Evolutionary conservation across 2,329 filamentous ascomycete species (phyloP).

Genomic region (Dactylonectria macrodidyma): DNA sequence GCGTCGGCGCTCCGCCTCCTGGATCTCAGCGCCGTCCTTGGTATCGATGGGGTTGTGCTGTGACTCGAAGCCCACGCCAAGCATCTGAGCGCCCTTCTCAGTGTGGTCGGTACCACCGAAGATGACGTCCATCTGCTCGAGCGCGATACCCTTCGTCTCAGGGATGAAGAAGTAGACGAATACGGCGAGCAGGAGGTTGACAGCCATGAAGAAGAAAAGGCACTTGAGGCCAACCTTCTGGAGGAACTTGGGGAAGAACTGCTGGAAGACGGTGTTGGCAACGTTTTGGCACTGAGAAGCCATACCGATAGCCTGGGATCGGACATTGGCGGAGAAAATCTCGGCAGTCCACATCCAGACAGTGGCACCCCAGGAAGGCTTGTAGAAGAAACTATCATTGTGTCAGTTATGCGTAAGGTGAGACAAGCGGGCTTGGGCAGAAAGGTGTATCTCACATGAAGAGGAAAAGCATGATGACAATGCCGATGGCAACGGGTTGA

Average conservation of each 20-base stretch:
- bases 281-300: slow-evolving; percentile 73
- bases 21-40: slow-evolving; percentile 44
- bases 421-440: too few species aligned
- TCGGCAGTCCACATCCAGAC: slow-evolving; percentile 81
- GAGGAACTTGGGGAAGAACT: slow-evolving; percentile 79
- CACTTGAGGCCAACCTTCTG: slow-evolving; percentile 65
- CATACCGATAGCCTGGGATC: slow-evolving; percentile 80
- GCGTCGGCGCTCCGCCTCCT: slow-evolving; percentile 40
- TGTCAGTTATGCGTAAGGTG: slow-evolving; percentile 14
- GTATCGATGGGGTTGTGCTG: slow-evolving; percentile 31
- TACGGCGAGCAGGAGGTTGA: slow-evolving; percentile 61
- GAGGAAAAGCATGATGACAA: slow-evolving; percentile 77
- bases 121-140: slow-evolving; percentile 75
- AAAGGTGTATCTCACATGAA: slow-evolving; percentile 58
- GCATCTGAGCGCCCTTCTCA: slow-evolving; percentile 48
- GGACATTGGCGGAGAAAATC: slow-evolving; percentile 80
- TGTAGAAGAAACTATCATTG: slow-evolving; percentile 70
- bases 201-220: slow-evolving; percentile 52
- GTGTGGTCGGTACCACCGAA: slow-evolving; percentile 61
- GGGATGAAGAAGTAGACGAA: slow-evolving; percentile 68
- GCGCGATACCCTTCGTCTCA: slow-evolving; percentile 68
- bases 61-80: slow-evolving; percentile 36
- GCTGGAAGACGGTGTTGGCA: slow-evolving; percentile 77
- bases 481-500: slow-evolving; percentile 73
- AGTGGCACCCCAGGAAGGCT: slow-evolving; percentile 79